phyloP scores from a whole-genome alignment of 2,329 filamentous ascomycete species.

The Diaporthe sp. region DNA sequence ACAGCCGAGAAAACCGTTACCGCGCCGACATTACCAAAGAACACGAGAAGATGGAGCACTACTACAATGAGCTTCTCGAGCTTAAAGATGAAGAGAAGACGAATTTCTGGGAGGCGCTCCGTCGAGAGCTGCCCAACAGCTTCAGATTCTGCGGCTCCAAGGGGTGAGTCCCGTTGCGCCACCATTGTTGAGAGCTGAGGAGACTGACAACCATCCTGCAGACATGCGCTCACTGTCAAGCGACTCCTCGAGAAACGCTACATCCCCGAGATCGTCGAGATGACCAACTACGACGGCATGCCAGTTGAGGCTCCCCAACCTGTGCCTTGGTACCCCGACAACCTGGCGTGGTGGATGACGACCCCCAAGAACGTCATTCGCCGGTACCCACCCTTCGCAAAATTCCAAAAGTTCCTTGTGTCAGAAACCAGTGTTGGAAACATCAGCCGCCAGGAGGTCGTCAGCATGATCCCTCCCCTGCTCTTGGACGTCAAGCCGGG shows the following conservation, averaged over 20 bases:
- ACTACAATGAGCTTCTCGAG: slow-evolving; percentile 84
- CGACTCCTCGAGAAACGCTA: slow-evolving; percentile 89
- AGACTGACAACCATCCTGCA: slow-evolving; percentile 51
- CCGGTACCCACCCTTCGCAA: slow-evolving; percentile 92
- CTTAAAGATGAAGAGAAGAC: slow-evolving; percentile 83
- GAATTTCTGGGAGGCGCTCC: slow-evolving; percentile 87
- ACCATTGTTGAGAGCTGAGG: background rate
- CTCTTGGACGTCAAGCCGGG: slow-evolving; percentile 92
- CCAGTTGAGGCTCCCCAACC: slow-evolving; percentile 85
- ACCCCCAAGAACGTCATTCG: slow-evolving; percentile 96
- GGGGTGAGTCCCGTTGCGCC: slow-evolving; percentile 66
- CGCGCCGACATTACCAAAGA: slow-evolving; percentile 76
- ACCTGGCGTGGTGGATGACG: slow-evolving; percentile 97
- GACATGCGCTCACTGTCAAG: slow-evolving; percentile 93
- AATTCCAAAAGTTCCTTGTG: slow-evolving; percentile 97
- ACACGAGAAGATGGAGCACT: slow-evolving; percentile 88
- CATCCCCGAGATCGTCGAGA: slow-evolving; percentile 89
- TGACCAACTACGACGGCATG: slow-evolving; percentile 85
- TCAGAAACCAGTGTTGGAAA: slow-evolving; percentile 98
- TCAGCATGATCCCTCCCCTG: slow-evolving; percentile 98
- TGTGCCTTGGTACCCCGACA: slow-evolving; percentile 93
- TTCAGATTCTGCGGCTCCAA: slow-evolving; percentile 98
- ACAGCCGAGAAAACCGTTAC: slow-evolving; percentile 60
- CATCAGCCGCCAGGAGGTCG: slow-evolving; percentile 96
- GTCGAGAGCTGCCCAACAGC: slow-evolving; percentile 92